These are phyloP conservation scores for Fonsecaea pedrosoi DNA, from an alignment of 2,329 filamentous ascomycete species.

Conservation along the genomic window DNA sequence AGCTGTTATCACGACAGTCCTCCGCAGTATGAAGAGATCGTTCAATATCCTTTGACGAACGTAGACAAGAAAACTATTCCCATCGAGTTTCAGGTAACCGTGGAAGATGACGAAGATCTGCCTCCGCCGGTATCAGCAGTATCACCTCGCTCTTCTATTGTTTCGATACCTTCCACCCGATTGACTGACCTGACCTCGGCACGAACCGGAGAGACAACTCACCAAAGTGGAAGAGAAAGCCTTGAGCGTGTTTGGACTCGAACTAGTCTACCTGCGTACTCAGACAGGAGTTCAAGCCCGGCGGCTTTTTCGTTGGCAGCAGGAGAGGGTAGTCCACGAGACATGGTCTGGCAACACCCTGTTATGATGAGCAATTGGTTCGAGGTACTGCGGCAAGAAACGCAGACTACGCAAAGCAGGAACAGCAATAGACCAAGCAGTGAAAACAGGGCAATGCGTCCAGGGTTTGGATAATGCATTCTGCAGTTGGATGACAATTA, in stretches of 20 bases:
- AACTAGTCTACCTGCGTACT: conserved; percentile 27
- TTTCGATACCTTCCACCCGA: conserved; percentile 38
- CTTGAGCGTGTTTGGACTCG: conserved; percentile 23
- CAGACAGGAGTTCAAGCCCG: conserved; percentile 32
- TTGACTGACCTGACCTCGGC: conserved; percentile 35
- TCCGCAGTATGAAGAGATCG: conserved; percentile 31
- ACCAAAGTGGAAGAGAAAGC: conserved; percentile 19
- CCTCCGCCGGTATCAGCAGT: conserved; percentile 9
- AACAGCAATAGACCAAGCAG: background rate
- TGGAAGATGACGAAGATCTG: conserved; percentile 14
- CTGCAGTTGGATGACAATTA: background rate
- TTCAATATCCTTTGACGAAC: conserved; percentile 13
- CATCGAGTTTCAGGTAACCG: conserved; percentile 13
- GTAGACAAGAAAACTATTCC: conserved; percentile 30
- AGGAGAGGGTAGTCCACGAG: conserved; percentile 52
- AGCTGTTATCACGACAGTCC: conserved; percentile 23
- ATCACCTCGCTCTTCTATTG: conserved; percentile 35
- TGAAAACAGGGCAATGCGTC: background rate
- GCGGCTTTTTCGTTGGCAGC: conserved; percentile 37
- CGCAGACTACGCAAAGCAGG: background rate
- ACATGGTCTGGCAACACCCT: conserved; percentile 56
- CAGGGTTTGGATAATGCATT: background rate
- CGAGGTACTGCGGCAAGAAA: conserved; percentile 22
- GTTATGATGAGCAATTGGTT: conserved; percentile 34
- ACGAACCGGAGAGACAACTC: conserved; percentile 33